Evolutionary conservation across 2,329 filamentous ascomycete species (phyloP), one percentile per base, ranked within the genome.

Genomic region (Fusarium torulosum): DNA sequence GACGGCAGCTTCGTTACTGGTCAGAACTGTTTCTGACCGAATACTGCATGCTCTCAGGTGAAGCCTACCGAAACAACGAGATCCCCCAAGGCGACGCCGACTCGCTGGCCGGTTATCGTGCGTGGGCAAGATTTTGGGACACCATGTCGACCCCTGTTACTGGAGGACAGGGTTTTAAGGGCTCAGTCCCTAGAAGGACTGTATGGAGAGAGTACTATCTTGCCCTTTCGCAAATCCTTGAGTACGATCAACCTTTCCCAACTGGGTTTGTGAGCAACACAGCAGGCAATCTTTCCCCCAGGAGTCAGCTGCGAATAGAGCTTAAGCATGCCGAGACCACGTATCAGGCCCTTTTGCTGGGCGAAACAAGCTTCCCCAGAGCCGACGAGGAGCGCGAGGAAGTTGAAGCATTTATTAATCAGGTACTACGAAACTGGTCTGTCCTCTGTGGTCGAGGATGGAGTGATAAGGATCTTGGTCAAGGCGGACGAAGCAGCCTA

Each of bases 131-230:
- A 63, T 92, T 92, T 74, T 94, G 90, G 89, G 83, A 87, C 55
- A 76, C 79, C 27, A 81, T 82, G 76, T 75, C 79, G 1, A 76
- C 81, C 4, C 79, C 82, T 2, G 78, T 84, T 6, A 78, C 81
- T 0, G 87, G 86, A 35, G 87, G 88, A 7, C 82, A 83, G 57
- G 86, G 86, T n/a, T 85, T 87, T 71, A 83, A 84, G 63, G 86
- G 87, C 20, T 79, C 86, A 11, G 84, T 90, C 19, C 84, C 87
- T 29, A 83, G 91, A 66, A 84, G 91, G 64, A 81, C 88, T 40
- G 88, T 97, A 43, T 97, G 94, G 94, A 89, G 87, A 72, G 88
- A 92, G 65, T 97, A 97, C 77, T 97, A 97, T 75, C 81, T 88
- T 43, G 88, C 91, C 2, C 81, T 97, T 19, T 96, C 94, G 3